phyloP scores from a whole-genome alignment of 2,329 filamentous ascomycete species.

The Microsporum ferrugineum region DNA sequence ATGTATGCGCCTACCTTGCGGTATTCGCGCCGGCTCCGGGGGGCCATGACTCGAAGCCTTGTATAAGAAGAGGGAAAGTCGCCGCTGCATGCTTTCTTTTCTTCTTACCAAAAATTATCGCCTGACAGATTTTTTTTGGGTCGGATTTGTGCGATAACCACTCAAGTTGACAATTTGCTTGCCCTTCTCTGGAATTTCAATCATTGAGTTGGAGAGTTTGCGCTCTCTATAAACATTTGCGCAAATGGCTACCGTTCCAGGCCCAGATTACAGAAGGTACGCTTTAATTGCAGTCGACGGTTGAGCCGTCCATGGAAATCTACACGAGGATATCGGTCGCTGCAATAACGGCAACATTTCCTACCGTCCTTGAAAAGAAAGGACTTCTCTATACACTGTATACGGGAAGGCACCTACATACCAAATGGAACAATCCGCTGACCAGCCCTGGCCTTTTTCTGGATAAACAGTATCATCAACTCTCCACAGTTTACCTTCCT shows the following conservation, averaged over 20 bases:
- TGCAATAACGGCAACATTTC: neutral
- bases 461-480: slow-evolving; percentile 30
- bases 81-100: slow-evolving; percentile 1
- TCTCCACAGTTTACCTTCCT: slow-evolving; percentile 38
- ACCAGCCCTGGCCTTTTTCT: slow-evolving; percentile 12
- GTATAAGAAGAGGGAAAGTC: neutral
- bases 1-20: slow-evolving; percentile 3
- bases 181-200: neutral
- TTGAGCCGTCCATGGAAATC: neutral
- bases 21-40: neutral
- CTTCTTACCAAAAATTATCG: neutral
- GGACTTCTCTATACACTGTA: neutral
- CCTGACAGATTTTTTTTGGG: neutral
- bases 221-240: neutral
- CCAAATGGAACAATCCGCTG: slow-evolving; percentile 11
- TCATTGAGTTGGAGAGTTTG: slow-evolving; percentile 5
- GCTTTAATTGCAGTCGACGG: slow-evolving; percentile 7
- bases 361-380: neutral
- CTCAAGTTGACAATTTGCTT: neutral
- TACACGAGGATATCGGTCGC: neutral
- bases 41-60: neutral
- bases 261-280: slow-evolving; percentile 27
- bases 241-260: slow-evolving; percentile 12
- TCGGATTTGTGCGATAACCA: neutral
- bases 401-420: neutral